Evolutionary conservation across 305 asterid genomes (phyloP).

Genomic region (Fraxinus ornus): DNA sequence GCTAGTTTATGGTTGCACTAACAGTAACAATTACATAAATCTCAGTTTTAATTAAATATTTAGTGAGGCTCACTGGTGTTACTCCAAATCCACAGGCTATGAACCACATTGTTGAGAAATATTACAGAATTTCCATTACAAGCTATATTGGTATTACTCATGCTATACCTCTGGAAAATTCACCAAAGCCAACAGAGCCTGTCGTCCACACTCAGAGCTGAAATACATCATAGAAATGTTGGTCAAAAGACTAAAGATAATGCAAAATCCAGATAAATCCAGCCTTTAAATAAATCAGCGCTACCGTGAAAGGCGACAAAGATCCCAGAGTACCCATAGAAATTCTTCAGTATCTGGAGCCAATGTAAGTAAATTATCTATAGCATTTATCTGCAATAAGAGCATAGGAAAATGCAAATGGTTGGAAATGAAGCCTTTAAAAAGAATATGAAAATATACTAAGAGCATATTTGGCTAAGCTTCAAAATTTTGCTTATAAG

Average conservation of each 20-base stretch:
- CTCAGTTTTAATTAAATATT: neutral
- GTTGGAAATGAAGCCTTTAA: constrained; percentile 14
- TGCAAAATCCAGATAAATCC: constrained; percentile 10
- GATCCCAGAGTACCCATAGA: constrained; percentile 93
- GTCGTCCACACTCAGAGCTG: constrained; percentile 96
- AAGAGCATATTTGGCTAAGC: neutral
- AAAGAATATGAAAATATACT: neutral
- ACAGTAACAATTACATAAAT: neutral
- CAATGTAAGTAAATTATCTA: constrained; percentile 61
- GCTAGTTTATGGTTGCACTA: neutral
- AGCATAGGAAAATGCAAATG: constrained; percentile 25
- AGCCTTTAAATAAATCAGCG: constrained; percentile 27
- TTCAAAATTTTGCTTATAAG: neutral
- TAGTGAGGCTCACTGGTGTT: neutral
- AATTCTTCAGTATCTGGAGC: constrained; percentile 80
- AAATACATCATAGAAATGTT: constrained; percentile 30
- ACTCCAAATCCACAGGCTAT: neutral
- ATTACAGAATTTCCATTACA: neutral
- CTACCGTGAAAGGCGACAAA: constrained; percentile 90
- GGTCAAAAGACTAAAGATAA: constrained; percentile 18
- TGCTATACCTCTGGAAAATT: constrained; percentile 86
- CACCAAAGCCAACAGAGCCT: constrained; percentile 81
- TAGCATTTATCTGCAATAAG: constrained; percentile 59
- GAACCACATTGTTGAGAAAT: neutral
- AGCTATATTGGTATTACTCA: neutral